Evolutionary conservation across 164 flowering plant species (phyloP).

Genomic region (Magnolia changhungtana): DNA sequence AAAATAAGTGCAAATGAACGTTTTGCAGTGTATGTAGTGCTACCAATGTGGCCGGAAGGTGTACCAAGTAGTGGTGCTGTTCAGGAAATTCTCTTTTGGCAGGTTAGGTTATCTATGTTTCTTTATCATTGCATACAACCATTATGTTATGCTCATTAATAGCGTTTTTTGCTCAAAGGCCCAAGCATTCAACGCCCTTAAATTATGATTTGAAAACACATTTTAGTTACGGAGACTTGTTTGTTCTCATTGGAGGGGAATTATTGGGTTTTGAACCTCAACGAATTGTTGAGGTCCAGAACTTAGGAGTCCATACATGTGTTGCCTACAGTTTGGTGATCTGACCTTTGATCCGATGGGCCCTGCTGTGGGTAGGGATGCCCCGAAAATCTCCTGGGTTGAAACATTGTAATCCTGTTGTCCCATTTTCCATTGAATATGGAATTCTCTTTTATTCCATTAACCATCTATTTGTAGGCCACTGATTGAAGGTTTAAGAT

Average conservation of each 20-base stretch:
- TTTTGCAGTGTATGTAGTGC: conserved; percentile 62
- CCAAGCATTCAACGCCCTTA: not conserved
- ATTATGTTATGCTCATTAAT: not conserved
- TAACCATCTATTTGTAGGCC: too few species aligned
- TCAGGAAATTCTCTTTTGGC: conserved; percentile 87
- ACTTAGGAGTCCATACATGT: too few species aligned
- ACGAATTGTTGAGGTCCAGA: too few species aligned
- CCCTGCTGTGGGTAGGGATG: too few species aligned
- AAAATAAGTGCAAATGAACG: conserved; percentile 61
- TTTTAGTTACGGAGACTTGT: not conserved
- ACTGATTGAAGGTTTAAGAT: too few species aligned
- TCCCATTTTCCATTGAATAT: not conserved
- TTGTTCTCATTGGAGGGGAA: too few species aligned
- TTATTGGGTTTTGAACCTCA: too few species aligned
- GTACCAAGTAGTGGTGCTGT: conserved; percentile 55
- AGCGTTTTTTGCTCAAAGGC: not conserved
- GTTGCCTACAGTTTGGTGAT: too few species aligned
- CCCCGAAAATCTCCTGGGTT: not conserved
- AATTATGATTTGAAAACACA: not conserved
- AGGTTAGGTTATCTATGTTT: conserved; percentile 36
- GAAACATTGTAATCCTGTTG: not conserved
- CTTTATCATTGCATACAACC: conserved; percentile 4
- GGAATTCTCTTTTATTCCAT: not conserved
- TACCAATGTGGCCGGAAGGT: conserved; percentile 91
- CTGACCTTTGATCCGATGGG: too few species aligned